Conservation (phyloP, 2,329 filamentous ascomycete genomes). For the Pseudocercospora eumusae region DNA sequence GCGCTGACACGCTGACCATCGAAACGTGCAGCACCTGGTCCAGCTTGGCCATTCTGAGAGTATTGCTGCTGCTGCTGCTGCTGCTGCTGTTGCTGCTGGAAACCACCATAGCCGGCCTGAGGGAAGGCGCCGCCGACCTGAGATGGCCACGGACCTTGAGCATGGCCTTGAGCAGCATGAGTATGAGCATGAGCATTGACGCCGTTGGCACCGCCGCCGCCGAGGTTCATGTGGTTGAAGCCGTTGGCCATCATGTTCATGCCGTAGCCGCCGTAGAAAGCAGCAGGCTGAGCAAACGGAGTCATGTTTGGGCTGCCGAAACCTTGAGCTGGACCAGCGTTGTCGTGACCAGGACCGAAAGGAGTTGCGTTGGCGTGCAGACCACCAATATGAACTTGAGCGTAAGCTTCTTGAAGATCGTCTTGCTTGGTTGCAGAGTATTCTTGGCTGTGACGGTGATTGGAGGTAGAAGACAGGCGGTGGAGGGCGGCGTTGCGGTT, state of each 20-base stretch:
- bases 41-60: slow-evolving; percentile 50
- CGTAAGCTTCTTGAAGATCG: slow-evolving; percentile 53
- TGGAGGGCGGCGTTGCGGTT: slow-evolving; percentile 72
- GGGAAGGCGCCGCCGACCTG: slow-evolving; percentile 23
- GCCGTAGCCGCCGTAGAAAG: slow-evolving; percentile 53
- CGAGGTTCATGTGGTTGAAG: slow-evolving; percentile 68
- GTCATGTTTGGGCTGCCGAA: slow-evolving; percentile 35
- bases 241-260: slow-evolving; percentile 67
- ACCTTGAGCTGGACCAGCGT: slow-evolving; percentile 43
- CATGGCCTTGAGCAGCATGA: slow-evolving; percentile 22
- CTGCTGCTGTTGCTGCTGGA: slow-evolving; percentile 48
- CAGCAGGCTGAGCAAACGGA: slow-evolving; percentile 33
- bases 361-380: slow-evolving; percentile 78
- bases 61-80: too few species aligned
- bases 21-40: slow-evolving; percentile 49
- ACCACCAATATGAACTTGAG: slow-evolving; percentile 66
- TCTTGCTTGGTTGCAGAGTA: slow-evolving; percentile 56
- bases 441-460: slow-evolving; percentile 70
- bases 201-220: slow-evolving; percentile 37
- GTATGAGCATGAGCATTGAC: slow-evolving; percentile 51
- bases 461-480: slow-evolving; percentile 60
- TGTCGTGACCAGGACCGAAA: slow-evolving; percentile 63
- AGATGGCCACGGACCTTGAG: slow-evolving; percentile 31
- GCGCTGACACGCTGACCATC: slow-evolving; percentile 76
- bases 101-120: slow-evolving; percentile 57